Evolutionary conservation across 2,329 filamentous ascomycete genomes (phyloP).

Genomic region (Aspergillus hiratsukae): DNA sequence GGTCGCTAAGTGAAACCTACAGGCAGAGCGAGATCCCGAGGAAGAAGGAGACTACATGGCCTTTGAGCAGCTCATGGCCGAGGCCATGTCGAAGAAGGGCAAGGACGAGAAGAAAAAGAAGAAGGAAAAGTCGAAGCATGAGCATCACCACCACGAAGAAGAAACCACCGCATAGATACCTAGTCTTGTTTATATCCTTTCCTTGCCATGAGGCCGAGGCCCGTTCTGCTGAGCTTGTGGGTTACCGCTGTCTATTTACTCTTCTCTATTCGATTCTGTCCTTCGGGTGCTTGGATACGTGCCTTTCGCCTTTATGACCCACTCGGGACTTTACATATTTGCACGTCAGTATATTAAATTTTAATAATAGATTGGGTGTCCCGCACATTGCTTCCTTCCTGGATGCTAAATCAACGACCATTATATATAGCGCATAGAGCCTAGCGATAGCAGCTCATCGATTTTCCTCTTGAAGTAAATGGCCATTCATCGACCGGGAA

Average conservation of each 20-base stretch:
- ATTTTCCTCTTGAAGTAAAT: no score
- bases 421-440: no score
- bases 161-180: conserved; percentile 11
- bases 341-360: not conserved
- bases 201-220: not conserved
- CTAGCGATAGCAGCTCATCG: no score
- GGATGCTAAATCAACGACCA: not conserved
- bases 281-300: not conserved
- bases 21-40: conserved; percentile 86
- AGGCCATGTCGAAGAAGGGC: conserved; percentile 93
- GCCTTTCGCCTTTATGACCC: not conserved
- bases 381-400: no score
- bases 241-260: not conserved
- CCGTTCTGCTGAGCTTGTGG: not conserved
- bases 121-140: conserved; percentile 48
- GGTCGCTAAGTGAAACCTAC: conserved; percentile 9
- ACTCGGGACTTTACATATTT: not conserved
- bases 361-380: not conserved
- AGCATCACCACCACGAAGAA: conserved; percentile 15
- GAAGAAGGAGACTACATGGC: conserved; percentile 99
- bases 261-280: not conserved
- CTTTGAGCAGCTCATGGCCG: conserved; percentile 95
- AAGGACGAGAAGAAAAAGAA: conserved; percentile 69
- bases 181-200: conserved; percentile 1
- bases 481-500: no score